phyloP scores from a whole-genome alignment of 768 basidiomycete species.

The Dictyophora rubrovolvata region DNA sequence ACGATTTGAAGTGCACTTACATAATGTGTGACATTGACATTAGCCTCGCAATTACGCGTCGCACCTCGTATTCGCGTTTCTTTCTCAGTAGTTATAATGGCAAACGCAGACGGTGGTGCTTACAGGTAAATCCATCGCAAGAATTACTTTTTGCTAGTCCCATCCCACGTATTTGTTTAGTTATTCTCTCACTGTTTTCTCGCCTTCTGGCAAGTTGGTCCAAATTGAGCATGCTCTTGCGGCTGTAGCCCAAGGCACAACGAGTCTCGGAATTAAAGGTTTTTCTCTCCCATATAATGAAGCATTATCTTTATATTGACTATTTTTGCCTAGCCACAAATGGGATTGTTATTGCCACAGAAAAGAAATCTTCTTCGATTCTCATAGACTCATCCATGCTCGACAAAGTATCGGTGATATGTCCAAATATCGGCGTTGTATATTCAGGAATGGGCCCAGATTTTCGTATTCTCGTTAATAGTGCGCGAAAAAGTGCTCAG shows the following conservation, averaged over 20 bases:
- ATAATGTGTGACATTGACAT: not conserved
- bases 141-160: not conserved
- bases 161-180: slow-evolving; percentile 29
- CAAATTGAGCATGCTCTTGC: slow-evolving; percentile 99
- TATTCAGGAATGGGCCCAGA: slow-evolving; percentile 99
- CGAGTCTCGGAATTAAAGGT: slow-evolving; percentile 99
- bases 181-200: slow-evolving; percentile 99
- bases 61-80: not conserved
- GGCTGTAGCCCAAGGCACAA: slow-evolving; percentile 90
- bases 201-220: slow-evolving; percentile 95
- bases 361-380: slow-evolving; percentile 98
- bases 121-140: slow-evolving; percentile 63
- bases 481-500: slow-evolving; percentile 95
- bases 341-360: slow-evolving; percentile 98
- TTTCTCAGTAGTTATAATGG: slow-evolving; percentile 39
- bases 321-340: slow-evolving; percentile 64
- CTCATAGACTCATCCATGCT: slow-evolving; percentile 97
- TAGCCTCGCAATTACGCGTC: not conserved
- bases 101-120: slow-evolving; percentile 71
- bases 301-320: not conserved
- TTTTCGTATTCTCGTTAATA: slow-evolving; percentile 87
- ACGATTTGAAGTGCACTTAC: not conserved
- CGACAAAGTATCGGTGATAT: slow-evolving; percentile 94
- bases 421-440: slow-evolving; percentile 98
- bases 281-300: slow-evolving; percentile 12